Conservation (phyloP, 1,284 basidiomycete genomes). For the Tremellales sp. region DNA sequence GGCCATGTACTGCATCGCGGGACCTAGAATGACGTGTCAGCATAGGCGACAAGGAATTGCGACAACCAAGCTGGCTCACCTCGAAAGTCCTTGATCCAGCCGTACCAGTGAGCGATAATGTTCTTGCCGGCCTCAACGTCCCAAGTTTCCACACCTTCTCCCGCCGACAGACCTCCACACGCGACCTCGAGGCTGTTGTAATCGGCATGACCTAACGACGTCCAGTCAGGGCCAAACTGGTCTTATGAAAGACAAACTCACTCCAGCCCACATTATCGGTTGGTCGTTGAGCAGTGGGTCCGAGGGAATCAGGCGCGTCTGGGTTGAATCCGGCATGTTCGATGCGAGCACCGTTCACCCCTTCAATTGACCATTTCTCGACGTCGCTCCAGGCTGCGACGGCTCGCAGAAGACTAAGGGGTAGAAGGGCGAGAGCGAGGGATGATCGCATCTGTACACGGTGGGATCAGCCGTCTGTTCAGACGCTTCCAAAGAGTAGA, state of each 20-base stretch:
- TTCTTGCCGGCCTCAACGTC: conserved; percentile 16
- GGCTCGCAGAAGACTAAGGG: too few relatives aligned
- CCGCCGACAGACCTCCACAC: conserved; percentile 15
- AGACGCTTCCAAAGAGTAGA: too few relatives aligned
- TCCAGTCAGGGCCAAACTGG: background rate
- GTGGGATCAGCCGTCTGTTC: too few relatives aligned
- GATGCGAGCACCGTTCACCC: too few relatives aligned
- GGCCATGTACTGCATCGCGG: conserved; percentile 21
- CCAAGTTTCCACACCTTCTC: conserved; percentile 11
- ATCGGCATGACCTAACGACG: conserved; percentile 16
- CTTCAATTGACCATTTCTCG: conserved; percentile 10
- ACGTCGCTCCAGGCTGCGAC: conserved; percentile 21
- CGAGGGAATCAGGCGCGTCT: conserved; percentile 9
- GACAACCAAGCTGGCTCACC: too few relatives aligned
- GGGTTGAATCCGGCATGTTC: conserved; percentile 19
- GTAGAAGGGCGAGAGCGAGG: too few relatives aligned
- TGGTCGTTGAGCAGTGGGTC: conserved; percentile 15
- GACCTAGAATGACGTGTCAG: conserved; percentile 13
- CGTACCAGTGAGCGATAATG: conserved; percentile 19
- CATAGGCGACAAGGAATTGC: too few relatives aligned
- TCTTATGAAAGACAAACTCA: conserved; percentile 1
- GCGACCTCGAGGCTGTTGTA: conserved; percentile 17
- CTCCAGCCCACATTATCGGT: conserved; percentile 18
- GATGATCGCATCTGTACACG: too few relatives aligned
- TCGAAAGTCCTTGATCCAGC: background rate